Evolutionary conservation across 2,329 filamentous ascomycete genomes (phyloP).

Genomic region (Pseudocercospora fuligena): DNA sequence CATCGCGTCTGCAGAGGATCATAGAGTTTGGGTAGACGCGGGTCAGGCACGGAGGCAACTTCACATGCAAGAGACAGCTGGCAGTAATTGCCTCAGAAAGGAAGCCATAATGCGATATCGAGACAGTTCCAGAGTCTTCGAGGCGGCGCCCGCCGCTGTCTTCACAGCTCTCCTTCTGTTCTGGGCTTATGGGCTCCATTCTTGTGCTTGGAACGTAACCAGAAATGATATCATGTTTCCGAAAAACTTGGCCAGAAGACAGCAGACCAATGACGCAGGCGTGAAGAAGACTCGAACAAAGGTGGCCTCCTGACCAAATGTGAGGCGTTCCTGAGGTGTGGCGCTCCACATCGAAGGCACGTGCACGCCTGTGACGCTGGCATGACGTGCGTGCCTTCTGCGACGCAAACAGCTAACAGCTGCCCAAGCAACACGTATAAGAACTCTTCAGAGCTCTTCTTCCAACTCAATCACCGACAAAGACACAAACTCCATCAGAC

Average conservation of each 20-base stretch:
- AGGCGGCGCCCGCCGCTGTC: too few species aligned
- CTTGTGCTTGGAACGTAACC: not conserved
- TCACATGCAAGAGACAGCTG: not conserved
- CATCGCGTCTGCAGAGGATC: not conserved
- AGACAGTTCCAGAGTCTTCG: not conserved
- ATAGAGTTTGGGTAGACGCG: not conserved
- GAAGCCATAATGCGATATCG: not conserved
- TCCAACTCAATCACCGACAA: not conserved
- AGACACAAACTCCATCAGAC: conserved; percentile 9
- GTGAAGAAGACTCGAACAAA: too few species aligned
- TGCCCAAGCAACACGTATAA: not conserved
- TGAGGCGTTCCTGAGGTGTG: not conserved
- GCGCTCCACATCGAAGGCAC: not conserved
- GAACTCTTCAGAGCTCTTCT: not conserved
- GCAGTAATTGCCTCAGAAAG: not conserved
- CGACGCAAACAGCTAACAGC: not conserved
- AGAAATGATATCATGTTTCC: not conserved
- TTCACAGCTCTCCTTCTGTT: too few species aligned
- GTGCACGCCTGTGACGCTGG: not conserved
- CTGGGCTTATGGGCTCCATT: not conserved
- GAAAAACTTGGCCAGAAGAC: not conserved
- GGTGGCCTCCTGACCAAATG: not conserved
- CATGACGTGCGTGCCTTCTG: not conserved
- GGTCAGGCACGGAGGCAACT: too few species aligned
- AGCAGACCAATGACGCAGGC: not conserved